Percentiles rank a stretch among this genome's conserved stretches.
These are phyloP conservation scores for Ustilago xerochloae DNA, from an alignment of 1,284 basidiomycete genomes.

Conservation along the genomic window DNA sequence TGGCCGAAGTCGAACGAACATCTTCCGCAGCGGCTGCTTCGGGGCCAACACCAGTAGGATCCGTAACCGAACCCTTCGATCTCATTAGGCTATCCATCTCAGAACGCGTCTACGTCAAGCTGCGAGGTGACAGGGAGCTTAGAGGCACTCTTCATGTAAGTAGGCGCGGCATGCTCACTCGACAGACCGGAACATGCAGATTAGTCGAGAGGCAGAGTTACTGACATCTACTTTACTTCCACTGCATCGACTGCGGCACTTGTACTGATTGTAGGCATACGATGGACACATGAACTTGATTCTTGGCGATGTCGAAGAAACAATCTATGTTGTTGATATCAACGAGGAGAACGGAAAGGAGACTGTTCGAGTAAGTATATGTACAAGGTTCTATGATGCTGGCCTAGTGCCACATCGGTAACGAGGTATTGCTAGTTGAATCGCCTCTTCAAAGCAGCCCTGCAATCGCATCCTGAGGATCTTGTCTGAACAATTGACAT, in stretches of 20 bases:
- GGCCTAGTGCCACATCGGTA: no score
- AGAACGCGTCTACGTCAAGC: slow-evolving; percentile 95
- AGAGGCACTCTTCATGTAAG: slow-evolving; percentile 84
- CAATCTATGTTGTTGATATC: slow-evolving; percentile 65
- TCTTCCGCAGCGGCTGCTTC: slow-evolving; percentile 16
- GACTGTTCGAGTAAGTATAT: slow-evolving; percentile 70
- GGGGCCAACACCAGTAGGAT: slow-evolving; percentile 26
- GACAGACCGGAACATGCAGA: background rate
- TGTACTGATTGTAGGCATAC: slow-evolving; percentile 75
- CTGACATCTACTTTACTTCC: background rate
- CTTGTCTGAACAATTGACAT: no score
- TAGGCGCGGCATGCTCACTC: slow-evolving; percentile 8
- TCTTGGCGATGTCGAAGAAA: slow-evolving; percentile 92
- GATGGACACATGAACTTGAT: slow-evolving; percentile 99
- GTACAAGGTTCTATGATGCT: no score
- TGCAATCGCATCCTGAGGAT: no score
- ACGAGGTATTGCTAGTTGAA: no score
- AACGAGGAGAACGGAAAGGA: slow-evolving; percentile 70
- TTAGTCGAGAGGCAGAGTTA: background rate
- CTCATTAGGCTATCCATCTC: slow-evolving; percentile 93
- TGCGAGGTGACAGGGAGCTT: slow-evolving; percentile 92
- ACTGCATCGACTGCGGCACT: background rate
- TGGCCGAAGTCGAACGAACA: slow-evolving; percentile 41
- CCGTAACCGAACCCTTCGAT: slow-evolving; percentile 93
- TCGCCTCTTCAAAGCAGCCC: no score